Evolutionary conservation across 2,329 filamentous ascomycete species (phyloP), one percentile per base, ranked within the genome.

Genomic region (Cytospora paraplurivora): DNA sequence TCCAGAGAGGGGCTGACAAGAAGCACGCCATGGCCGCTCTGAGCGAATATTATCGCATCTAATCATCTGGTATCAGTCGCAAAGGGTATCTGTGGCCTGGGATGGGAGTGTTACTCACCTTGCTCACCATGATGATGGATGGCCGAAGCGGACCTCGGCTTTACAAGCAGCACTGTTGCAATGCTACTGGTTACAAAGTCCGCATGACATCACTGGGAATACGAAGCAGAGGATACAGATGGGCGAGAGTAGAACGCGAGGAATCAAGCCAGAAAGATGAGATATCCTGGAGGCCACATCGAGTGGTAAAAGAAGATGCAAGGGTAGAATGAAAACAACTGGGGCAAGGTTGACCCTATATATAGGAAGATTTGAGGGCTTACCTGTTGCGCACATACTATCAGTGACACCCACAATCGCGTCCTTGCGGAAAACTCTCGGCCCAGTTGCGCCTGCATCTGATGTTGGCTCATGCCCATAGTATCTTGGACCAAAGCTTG

Each of bases 71-170:
- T 1, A 33, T 37, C 33, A 67, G 33, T 19, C 8, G 1, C 4
- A 19, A 65, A 11, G 37, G 7, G 6, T 17, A 27, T 52, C 33
- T 32, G 5, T 15, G 49, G 51, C 10, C 27, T 15, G 32, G 37
- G 56, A 13, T 38, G 59, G 62, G 50, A 37, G 41, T 32, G 58
- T 8, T 37, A 68, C 78, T 69, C 71, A 86, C 85, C 85, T 80
- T 91, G 86, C 71, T 87, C 82, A 61, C 87, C 88, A 69, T 91
- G 87, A 69, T 92, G 89, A 67, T 89, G 87, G 27, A 92, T 79
- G 7, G 84, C 82, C 0, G 86, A 87, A 2, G 81, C 76, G 34
- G 85, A 85, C 59, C 84, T 81, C 7, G 88, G 86, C 67, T 85
- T 84, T 2, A 88, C 84, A 47, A 87, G 83, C 74, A 90, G 81